Evolutionary conservation across 345 rosid genomes (phyloP), one percentile per base, ranked within the genome.

Genomic region (Pelargonium nanum): DNA sequence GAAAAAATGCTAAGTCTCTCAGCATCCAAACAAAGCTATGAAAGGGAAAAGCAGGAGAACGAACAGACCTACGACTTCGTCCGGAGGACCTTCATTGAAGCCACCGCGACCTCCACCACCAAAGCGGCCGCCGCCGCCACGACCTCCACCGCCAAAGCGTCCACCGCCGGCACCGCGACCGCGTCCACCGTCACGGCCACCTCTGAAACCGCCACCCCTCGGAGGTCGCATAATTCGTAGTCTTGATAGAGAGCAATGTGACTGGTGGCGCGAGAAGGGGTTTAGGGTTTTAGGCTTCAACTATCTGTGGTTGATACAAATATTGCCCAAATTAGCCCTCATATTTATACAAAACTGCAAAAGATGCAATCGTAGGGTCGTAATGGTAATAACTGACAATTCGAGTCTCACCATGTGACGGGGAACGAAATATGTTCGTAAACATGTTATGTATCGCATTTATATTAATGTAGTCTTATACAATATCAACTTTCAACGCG

Each of bases 41-140:
- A 1, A 40, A 50, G 63, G 20, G 32, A 12, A 53, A 9, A 58
- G 22, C 16, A 57, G 40, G 32, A 24, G 26, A 68, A 8, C 61
- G 53, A 61, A 76, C 86, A 25, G 45, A 83, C 90, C 90, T 48
- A 90, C 81, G 56, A 91, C 94, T 85, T 91, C 86, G 20, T 72
- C 70, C 28, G 97, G 97, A 73, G 97, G 97, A 4, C 96, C 97
- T 44, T 91, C 96, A 63, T 90, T 93, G 34, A 62, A 67, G 55
- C 78, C 67, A 3, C 78, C 72, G 16, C 75, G 78, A 25, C 75
- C 70, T 6, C 72, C 79, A 23, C 73, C 80, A 3, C 83, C 78
- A 34, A 78, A 75, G n/a, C 79, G 71, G 0, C 81, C 76, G 24
- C 77, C 73, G 12, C 86, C 51, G 0, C 84, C 80, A 10, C 90